Percentiles rank a stretch among this genome's conserved stretches.
Conservation (phyloP, 2,329 filamentous ascomycete species). For the Tricladium varicosporioides region DNA sequence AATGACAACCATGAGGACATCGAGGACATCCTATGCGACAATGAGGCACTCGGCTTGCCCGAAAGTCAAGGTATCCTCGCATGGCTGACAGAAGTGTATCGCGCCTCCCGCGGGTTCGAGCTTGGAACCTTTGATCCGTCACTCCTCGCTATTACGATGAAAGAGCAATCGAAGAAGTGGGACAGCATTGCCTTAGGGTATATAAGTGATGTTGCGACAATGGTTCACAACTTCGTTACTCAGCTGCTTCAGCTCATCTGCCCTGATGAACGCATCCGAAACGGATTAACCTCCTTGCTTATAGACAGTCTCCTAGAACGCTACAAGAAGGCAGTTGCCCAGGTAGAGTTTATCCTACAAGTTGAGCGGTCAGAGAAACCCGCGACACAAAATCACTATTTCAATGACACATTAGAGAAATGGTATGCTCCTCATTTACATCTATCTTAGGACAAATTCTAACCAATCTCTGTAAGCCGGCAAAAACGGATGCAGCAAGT, state of each 20-base stretch:
- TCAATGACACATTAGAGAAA: slow-evolving; percentile 38
- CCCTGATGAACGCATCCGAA: not conserved
- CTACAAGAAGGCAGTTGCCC: not conserved
- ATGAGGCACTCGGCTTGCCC: not conserved
- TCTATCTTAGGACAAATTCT: not conserved
- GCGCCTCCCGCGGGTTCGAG: not conserved
- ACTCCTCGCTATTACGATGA: not conserved
- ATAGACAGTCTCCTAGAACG: not conserved
- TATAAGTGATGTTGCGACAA: not conserved
- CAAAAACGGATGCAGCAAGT: not conserved
- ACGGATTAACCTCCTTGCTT: not conserved
- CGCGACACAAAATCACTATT: slow-evolving; percentile 52
- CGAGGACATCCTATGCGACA: not conserved
- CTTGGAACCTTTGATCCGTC: slow-evolving; percentile 3
- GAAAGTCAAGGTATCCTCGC: not conserved
- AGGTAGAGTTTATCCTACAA: not conserved
- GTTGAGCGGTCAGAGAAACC: slow-evolving; percentile 36
- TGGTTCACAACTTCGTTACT: not conserved
- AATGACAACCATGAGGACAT: not conserved
- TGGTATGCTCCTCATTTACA: not conserved
- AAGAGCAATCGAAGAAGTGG: not conserved
- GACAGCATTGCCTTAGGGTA: not conserved
- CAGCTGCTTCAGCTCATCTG: not conserved
- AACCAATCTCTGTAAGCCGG: not conserved
- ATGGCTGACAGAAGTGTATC: not conserved